Evolutionary conservation across 192 early-diverging fungal genomes (phyloP).

Genomic region (Podila verticillata): DNA sequence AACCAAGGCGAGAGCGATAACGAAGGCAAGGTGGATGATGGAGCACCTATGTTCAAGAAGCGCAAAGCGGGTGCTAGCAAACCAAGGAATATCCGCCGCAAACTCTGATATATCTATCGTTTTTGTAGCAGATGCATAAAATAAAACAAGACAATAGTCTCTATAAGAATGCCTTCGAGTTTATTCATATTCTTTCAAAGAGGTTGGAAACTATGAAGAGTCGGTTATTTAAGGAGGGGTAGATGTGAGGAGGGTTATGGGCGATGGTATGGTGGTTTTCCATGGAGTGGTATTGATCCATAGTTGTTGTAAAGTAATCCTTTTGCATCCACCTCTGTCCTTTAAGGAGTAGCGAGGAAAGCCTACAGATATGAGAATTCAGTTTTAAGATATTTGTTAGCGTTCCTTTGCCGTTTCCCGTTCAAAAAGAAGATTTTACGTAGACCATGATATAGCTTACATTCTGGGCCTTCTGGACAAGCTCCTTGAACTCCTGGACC

Average conservation of each 20-base stretch:
- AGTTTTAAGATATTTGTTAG: no score
- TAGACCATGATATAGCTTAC: constrained; percentile 4
- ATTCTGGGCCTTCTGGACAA: constrained; percentile 51
- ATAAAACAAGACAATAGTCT: not conserved
- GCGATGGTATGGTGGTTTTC: not conserved
- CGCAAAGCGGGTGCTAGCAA: constrained; percentile 51
- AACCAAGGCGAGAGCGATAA: constrained; percentile 19
- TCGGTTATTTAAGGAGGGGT: no score
- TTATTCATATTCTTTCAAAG: constrained; percentile 1
- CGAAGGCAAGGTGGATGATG: not conserved
- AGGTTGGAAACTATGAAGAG: no score
- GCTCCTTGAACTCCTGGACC: constrained; percentile 65
- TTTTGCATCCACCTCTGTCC: not conserved
- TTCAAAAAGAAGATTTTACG: no score
- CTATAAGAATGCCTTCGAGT: no score
- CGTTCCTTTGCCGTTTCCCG: no score
- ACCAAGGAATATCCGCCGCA: constrained; percentile 51
- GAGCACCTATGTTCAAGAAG: constrained; percentile 59
- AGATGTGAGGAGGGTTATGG: no score
- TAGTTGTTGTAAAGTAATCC: not conserved
- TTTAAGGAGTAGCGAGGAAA: constrained; percentile 40
- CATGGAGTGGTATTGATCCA: not conserved
- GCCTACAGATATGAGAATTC: constrained; percentile 13
- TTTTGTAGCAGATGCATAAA: not conserved
- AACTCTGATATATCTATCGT: not conserved